Base-by-base conservation (phyloP, 345 rosid species). In the Draba incana region DNA sequence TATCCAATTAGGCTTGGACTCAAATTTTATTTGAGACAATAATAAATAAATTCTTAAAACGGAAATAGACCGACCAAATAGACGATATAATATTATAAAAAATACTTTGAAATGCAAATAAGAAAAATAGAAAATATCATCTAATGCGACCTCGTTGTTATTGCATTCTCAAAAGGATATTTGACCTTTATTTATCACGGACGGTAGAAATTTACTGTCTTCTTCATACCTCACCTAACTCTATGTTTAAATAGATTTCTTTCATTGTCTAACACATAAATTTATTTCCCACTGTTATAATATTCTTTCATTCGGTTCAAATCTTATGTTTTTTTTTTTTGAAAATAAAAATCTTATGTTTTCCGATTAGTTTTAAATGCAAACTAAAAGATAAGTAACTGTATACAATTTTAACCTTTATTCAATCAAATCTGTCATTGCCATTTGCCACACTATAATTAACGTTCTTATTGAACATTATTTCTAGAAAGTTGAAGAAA, bases 181-280 rank as follows among this genome's bases (percentile, higher is more conserved):
- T 33, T 33, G 37, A 33, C 8, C 8, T 33, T 33, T 8, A 33
- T 33, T 33, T 33, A 33, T 33, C 72, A 48, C 57, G 30, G 49
- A 28, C 28, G 10, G 56, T 44, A 56, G 56, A 59, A 57, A 33
- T 68, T 67, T 67, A 68, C 44, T 56, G 46, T 68, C 64, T n/a
- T 68, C 72, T 56, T 68, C 46, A 57, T 45, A 35, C 46, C 55
- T 68, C n/a, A 68, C 72, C 64, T 56, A 68, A 56, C 37, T 6
- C 38, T 3, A 33, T 55, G 33, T 55, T 13, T 1, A 30, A 13
- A 55, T 47, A 28, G 3, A 44, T 20, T 5, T 67, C n/a, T 67
- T 33, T 31, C 46, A 47, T 33, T 45, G 37, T 27, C 31, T 6
- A 66, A 66, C 8, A 42, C 54, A 42, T 6, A 53, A 8, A 30